Conservation (phyloP, 1,284 basidiomycete genomes). For the Caloboletus inedulis region DNA sequence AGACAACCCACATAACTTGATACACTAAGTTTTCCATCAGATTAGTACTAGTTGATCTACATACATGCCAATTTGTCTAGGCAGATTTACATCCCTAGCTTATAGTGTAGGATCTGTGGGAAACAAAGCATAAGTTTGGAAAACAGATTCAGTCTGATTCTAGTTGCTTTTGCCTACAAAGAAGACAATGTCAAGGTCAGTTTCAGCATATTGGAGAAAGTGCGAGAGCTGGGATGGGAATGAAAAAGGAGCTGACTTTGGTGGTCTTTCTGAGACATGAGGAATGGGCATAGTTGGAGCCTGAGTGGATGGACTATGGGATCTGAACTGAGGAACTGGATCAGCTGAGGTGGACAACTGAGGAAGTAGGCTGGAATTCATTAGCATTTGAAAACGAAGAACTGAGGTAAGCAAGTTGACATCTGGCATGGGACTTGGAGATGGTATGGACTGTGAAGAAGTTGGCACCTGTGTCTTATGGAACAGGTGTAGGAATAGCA, state of each 20-base stretch:
- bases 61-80: too few species aligned
- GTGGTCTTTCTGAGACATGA: not conserved
- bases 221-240: not conserved
- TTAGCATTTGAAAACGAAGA: not conserved
- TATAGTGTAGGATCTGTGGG: too few species aligned
- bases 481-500: not conserved
- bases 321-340: too few species aligned
- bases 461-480: not conserved
- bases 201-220: not conserved
- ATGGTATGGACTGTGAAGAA: not conserved
- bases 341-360: too few species aligned
- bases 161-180: too few species aligned
- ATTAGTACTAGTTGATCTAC: too few species aligned
- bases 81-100: too few species aligned
- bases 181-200: not conserved
- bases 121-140: too few species aligned
- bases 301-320: not conserved
- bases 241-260: not conserved
- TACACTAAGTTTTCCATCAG: too few species aligned
- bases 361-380: not conserved
- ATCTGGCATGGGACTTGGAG: not conserved
- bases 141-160: too few species aligned
- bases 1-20: too few species aligned
- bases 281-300: not conserved
- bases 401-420: not conserved